These are phyloP conservation scores for Hamamelis virginiana DNA, from an alignment of 164 flowering plant species.

Conservation along the genomic window DNA sequence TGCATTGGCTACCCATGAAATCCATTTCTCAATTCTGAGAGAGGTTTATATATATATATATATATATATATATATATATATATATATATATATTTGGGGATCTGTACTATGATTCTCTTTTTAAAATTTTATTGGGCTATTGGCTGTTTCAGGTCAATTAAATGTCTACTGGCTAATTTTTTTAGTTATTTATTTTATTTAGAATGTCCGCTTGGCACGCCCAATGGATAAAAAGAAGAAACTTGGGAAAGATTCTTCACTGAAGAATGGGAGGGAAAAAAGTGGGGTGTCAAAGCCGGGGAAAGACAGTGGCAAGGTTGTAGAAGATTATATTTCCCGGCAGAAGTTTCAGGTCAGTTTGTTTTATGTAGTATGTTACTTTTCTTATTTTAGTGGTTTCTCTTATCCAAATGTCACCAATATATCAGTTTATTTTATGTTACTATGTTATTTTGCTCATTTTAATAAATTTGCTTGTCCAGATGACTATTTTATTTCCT, in stretches of 20 bases:
- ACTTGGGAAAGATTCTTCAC: too few relatives aligned
- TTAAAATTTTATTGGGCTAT: not conserved
- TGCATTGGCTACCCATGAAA: conserved; percentile 64
- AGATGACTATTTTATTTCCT: too few relatives aligned
- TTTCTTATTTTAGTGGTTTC: not conserved
- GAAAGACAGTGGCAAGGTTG: not conserved
- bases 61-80: not conserved
- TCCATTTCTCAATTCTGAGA: conserved; percentile 66
- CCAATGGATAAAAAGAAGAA: conserved; percentile 2
- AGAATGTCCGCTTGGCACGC: conserved; percentile 8
- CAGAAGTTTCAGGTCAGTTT: conserved; percentile 26
- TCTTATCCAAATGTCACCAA: not conserved
- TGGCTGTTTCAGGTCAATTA: too few relatives aligned
- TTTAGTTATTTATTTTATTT: conserved; percentile 5
- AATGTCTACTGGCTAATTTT: not conserved
- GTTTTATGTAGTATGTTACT: not conserved
- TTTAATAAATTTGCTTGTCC: too few relatives aligned
- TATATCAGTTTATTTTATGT: too few relatives aligned
- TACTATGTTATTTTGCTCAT: too few relatives aligned
- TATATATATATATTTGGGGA: not conserved
- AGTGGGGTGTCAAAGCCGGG: too few relatives aligned
- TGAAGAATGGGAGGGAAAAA: too few relatives aligned
- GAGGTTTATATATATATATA: conserved; percentile 36
- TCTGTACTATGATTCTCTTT: not conserved
- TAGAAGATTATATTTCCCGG: not conserved